Conservation (phyloP, 2,329 filamentous ascomycete genomes). For the Venturia oleaginea region DNA sequence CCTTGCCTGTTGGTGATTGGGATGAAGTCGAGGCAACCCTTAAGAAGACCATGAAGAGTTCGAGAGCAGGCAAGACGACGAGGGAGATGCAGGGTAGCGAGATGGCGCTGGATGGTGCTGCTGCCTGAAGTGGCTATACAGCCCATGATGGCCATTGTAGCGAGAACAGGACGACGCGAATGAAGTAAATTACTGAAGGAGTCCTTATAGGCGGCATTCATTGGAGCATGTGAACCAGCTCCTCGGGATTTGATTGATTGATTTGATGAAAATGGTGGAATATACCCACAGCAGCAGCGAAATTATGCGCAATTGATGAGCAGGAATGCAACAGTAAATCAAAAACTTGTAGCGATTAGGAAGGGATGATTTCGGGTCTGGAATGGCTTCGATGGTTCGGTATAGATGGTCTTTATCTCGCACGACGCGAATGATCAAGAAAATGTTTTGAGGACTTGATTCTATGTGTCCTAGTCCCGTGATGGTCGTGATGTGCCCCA, state of each 20-base stretch:
- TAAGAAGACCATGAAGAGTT: constrained; percentile 49
- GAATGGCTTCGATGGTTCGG: neutral
- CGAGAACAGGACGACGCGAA: neutral
- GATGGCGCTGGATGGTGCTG: constrained; percentile 3
- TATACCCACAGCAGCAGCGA: constrained; percentile 8
- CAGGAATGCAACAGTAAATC: neutral
- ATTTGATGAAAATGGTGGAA: neutral
- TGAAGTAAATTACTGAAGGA: neutral
- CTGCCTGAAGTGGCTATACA: neutral
- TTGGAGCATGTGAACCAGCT: neutral
- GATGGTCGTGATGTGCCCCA: neutral
- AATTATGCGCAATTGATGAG: neutral
- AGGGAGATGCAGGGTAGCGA: constrained; percentile 25
- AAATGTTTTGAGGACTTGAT: neutral
- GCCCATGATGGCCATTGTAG: neutral
- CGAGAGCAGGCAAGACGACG: constrained; percentile 31
- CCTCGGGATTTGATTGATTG: neutral
- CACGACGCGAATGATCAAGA: neutral
- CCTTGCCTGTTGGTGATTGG: constrained; percentile 81
- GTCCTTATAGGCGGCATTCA: neutral
- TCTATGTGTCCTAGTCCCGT: neutral
- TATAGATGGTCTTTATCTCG: neutral
- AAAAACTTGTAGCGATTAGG: neutral
- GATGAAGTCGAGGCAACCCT: constrained; percentile 78
- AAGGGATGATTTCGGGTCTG: neutral